Conservation (phyloP, 345 rosid species). For the Xanthoceras sorbifolium region DNA sequence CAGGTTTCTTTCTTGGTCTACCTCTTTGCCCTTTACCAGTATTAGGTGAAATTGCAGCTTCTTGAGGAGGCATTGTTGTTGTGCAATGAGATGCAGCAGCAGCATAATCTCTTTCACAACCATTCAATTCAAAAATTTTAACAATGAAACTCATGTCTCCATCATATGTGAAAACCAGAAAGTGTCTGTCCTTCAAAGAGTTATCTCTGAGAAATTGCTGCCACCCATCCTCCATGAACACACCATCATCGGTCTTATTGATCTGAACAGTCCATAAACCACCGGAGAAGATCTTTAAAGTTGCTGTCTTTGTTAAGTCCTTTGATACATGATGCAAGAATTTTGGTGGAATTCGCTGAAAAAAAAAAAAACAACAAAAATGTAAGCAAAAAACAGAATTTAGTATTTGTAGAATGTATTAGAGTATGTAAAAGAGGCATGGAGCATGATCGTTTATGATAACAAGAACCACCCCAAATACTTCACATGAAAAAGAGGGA, state of each 20-base stretch:
- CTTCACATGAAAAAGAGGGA: not conserved
- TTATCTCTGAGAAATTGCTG: constrained; percentile 17
- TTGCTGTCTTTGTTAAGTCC: not conserved
- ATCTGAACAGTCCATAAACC: constrained; percentile 15
- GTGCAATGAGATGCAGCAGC: not conserved
- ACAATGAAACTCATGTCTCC: constrained; percentile 26
- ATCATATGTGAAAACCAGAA: constrained; percentile 14
- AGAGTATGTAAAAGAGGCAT: not conserved
- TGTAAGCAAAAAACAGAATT: not conserved
- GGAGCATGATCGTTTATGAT: too few relatives aligned
- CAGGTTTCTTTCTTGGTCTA: not conserved
- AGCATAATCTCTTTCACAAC: constrained; percentile 2
- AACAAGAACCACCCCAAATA: too few relatives aligned
- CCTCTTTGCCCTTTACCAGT: not conserved
- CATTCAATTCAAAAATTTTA: constrained; percentile 9
- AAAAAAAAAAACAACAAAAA: not conserved
- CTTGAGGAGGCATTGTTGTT: not conserved
- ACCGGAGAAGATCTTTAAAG: constrained; percentile 16
- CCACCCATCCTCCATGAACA: constrained; percentile 29
- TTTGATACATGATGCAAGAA: not conserved
- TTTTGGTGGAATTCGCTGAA: constrained; percentile 5
- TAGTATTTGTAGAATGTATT: not conserved
- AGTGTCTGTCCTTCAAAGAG: constrained; percentile 3
- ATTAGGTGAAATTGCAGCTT: not conserved
- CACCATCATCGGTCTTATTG: not conserved